Conservation (phyloP, 192 early-diverging fungal species). For the Backusella mclennaniae region DNA sequence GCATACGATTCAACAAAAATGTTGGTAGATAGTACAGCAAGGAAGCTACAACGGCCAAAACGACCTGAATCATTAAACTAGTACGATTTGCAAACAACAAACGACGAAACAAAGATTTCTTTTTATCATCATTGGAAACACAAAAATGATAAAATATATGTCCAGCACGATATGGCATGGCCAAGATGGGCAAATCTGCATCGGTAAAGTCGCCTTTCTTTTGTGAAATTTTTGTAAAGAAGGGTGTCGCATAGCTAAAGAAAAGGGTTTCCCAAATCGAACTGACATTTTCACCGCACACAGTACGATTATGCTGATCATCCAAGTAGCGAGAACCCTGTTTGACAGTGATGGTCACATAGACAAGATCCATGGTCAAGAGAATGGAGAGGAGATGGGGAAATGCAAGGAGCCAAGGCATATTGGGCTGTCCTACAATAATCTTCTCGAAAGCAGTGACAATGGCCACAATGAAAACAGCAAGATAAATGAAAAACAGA, state of each 20-base stretch:
- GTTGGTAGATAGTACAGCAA: conserved; percentile 9
- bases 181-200: conserved; percentile 34
- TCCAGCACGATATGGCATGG: conserved; percentile 12
- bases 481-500: conserved; percentile 16
- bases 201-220: conserved; percentile 85
- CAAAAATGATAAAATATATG: conserved; percentile 33
- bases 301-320: neutral
- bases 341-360: conserved; percentile 12
- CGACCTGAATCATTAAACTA: neutral
- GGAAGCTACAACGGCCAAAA: neutral
- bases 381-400: neutral
- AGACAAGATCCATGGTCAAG: conserved; percentile 16
- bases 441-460: neutral
- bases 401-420: neutral
- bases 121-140: neutral
- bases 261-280: conserved; percentile 37
- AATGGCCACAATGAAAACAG: neutral
- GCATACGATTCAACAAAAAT: conserved; percentile 32
- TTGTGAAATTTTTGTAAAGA: conserved; percentile 53
- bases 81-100: neutral
- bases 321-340: conserved; percentile 19
- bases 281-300: neutral
- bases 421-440: neutral
- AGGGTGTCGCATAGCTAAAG: conserved; percentile 37
- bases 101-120: neutral